Percentiles rank a stretch among this genome's conserved stretches.
Conservation (phyloP, 1,284 basidiomycete genomes). For the Taiwanofungus camphoratus region DNA sequence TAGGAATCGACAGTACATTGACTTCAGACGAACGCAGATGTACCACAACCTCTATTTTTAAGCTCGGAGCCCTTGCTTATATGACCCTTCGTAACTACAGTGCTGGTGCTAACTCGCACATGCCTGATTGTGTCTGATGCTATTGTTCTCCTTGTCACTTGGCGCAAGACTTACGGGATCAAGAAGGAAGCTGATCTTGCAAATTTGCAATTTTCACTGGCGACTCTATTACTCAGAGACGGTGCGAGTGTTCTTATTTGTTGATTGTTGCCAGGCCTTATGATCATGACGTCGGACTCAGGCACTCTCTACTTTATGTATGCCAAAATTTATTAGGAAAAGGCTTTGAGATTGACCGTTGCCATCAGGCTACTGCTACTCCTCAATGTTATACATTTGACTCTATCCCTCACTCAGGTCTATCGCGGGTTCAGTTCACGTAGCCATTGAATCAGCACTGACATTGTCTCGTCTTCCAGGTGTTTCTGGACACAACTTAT, state of each 20-base stretch:
- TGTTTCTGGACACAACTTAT: background rate
- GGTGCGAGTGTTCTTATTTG: background rate
- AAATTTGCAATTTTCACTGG: background rate
- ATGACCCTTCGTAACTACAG: background rate
- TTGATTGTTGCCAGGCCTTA: background rate
- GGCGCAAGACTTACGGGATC: background rate
- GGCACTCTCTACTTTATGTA: constrained; percentile 3
- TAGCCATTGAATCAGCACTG: background rate
- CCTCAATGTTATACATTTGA: background rate
- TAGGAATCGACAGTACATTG: no score
- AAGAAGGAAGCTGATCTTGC: background rate
- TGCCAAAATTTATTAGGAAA: background rate
- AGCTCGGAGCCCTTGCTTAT: background rate
- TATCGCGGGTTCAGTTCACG: no score
- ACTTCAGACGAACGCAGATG: no score
- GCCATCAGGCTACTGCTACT: background rate
- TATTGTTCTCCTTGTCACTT: constrained; percentile 1
- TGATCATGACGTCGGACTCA: background rate
- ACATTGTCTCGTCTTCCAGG: background rate
- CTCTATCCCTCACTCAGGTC: background rate
- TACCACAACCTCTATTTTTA: background rate
- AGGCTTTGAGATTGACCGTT: background rate
- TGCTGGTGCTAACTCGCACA: background rate
- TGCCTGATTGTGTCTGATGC: background rate
- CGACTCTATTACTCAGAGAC: background rate